A percentile compares a stretch with the other conserved stretches of the same genome.
phyloP scores from a whole-genome alignment of 257 asterid species.

The Perilla frutescens region DNA sequence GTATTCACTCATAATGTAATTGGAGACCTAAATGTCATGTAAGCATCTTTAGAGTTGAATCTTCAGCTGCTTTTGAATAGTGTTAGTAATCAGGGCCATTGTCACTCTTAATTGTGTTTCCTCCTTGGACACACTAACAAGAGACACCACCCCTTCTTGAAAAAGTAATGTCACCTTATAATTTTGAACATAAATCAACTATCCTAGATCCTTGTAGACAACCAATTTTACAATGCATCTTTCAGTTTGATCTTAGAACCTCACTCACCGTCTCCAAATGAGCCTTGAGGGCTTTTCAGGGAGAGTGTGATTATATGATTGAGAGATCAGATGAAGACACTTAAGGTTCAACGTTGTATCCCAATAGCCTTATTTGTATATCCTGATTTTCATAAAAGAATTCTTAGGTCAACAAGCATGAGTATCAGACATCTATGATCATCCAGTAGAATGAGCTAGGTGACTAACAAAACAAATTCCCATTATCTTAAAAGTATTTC shows the following conservation, averaged over 20 bases:
- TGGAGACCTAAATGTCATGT: not conserved
- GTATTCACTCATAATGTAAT: not conserved
- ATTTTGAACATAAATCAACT: slow-evolving; percentile 18
- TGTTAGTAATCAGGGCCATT: slow-evolving; percentile 4
- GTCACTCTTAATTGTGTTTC: not conserved
- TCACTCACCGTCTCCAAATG: slow-evolving; percentile 7
- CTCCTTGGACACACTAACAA: slow-evolving; percentile 13
- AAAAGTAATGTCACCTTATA: slow-evolving; percentile 10
- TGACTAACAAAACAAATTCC: not conserved
- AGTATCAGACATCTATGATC: slow-evolving; percentile 10
- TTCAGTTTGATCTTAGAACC: slow-evolving; percentile 3
- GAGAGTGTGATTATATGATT: slow-evolving; percentile 9
- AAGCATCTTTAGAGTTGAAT: slow-evolving; percentile 16
- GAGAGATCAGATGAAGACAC: slow-evolving; percentile 14
- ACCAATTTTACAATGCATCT: not conserved
- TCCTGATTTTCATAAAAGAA: slow-evolving; percentile 9
- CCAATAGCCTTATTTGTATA: not conserved
- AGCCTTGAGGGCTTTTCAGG: not conserved
- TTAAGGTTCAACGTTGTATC: not conserved
- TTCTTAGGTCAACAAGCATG: slow-evolving; percentile 2
- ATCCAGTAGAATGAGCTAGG: not conserved
- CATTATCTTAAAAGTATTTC: not conserved
- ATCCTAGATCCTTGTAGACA: not conserved
- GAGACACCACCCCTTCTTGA: slow-evolving; percentile 19
- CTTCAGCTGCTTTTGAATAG: slow-evolving; percentile 17